Conservation (phyloP, 441 rosid genomes). For the Croton laevigatus region DNA sequence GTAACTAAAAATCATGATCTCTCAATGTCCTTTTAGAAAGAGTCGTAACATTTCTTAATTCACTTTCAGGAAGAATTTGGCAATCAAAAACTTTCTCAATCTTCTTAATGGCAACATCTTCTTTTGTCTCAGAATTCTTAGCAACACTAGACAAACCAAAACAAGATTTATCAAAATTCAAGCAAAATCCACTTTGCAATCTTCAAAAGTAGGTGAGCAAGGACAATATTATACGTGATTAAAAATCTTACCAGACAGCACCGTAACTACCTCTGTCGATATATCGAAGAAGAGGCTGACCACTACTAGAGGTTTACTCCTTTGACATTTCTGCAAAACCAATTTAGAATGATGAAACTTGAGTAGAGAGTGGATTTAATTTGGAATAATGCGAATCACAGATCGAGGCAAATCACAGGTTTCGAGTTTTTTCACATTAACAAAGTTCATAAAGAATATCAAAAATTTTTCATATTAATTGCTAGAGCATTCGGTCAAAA, state of each 20-base stretch:
- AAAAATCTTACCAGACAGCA: conserved; percentile 56
- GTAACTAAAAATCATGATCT: too few relatives aligned
- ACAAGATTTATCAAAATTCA: background rate
- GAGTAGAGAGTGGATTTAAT: too few relatives aligned
- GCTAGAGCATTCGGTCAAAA: too few relatives aligned
- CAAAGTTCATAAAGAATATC: too few relatives aligned
- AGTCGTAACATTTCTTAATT: too few relatives aligned
- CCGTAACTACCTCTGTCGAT: conserved; percentile 87
- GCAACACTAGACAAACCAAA: conserved; percentile 67
- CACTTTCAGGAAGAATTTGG: too few relatives aligned
- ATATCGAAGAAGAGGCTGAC: conserved; percentile 82
- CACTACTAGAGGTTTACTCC: conserved; percentile 22
- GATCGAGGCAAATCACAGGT: too few relatives aligned
- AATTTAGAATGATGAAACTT: too few relatives aligned
- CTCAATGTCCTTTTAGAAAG: conserved; percentile 89
- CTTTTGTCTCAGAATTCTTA: conserved; percentile 74
- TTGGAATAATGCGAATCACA: too few relatives aligned
- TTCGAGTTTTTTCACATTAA: too few relatives aligned
- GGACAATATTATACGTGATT: background rate
- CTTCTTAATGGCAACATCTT: conserved; percentile 96
- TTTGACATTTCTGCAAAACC: too few relatives aligned
- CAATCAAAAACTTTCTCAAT: conserved; percentile 95
- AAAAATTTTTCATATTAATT: too few relatives aligned
- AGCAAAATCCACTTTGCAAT: background rate
- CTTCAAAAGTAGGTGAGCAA: background rate